phyloP scores from a whole-genome alignment of 192 early-diverging fungal species.

The Chytriomyces hyalinus region DNA sequence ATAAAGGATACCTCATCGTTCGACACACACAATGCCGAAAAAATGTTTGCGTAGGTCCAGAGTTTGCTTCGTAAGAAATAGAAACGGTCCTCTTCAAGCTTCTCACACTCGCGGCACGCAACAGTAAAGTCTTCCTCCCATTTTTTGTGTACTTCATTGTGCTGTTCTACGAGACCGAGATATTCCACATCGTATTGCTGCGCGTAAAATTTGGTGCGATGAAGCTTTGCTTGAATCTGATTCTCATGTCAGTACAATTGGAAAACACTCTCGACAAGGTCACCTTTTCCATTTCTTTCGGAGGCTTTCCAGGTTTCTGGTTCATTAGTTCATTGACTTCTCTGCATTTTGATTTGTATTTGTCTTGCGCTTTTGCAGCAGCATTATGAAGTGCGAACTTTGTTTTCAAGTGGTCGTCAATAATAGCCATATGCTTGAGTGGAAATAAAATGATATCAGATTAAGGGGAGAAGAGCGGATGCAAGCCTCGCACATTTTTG shows the following conservation, averaged over 20 bases:
- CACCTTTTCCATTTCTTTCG: conserved; percentile 51
- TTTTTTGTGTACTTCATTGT: conserved; percentile 48
- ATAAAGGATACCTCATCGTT: conserved; percentile 53
- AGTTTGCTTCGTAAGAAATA: conserved; percentile 51
- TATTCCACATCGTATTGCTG: conserved; percentile 54
- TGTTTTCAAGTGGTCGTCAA: conserved; percentile 51
- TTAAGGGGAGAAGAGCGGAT: not conserved
- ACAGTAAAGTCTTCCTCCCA: conserved; percentile 53
- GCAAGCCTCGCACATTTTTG: conserved; percentile 45
- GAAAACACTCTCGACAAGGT: not conserved
- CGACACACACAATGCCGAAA: conserved; percentile 54
- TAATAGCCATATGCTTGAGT: conserved; percentile 44
- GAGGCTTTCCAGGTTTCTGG: conserved; percentile 22
- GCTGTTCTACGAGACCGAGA: conserved; percentile 41
- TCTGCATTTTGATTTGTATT: conserved; percentile 53
- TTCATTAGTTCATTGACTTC: conserved; percentile 39
- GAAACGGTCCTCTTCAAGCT: conserved; percentile 61
- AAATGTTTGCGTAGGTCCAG: conserved; percentile 63
- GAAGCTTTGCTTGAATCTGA: conserved; percentile 40
- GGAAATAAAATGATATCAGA: not conserved
- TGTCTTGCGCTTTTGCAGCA: conserved; percentile 54
- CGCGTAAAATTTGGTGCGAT: conserved; percentile 41
- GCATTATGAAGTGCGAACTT: conserved; percentile 42
- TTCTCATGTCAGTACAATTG: not conserved
- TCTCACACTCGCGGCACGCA: conserved; percentile 56